These are phyloP conservation scores for Glonium stellatum DNA, from an alignment of 495 filamentous ascomycete species.

Conservation along the genomic window DNA sequence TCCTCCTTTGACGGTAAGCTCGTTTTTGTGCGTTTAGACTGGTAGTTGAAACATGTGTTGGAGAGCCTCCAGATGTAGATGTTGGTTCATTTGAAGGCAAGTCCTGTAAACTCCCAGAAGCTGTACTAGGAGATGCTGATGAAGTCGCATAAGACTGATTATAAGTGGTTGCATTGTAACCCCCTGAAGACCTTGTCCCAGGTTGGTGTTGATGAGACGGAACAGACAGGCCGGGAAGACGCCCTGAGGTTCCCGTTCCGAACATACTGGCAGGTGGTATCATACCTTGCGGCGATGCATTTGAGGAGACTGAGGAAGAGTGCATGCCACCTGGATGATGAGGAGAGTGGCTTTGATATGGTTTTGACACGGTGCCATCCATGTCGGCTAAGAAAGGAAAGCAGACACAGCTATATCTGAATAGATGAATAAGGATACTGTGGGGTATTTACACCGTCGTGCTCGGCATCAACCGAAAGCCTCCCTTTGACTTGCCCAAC, in stretches of 20 bases:
- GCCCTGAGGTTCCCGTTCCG: conserved; percentile 18
- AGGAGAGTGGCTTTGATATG: conserved; percentile 18
- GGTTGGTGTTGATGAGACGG: conserved; percentile 13
- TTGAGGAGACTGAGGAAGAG: conserved; percentile 14
- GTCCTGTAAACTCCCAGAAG: conserved; percentile 24
- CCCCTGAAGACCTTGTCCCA: conserved; percentile 21
- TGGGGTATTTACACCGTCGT: conserved; percentile 18
- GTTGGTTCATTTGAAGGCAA: conserved; percentile 17
- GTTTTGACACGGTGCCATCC: conserved; percentile 13
- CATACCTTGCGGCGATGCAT: conserved; percentile 19
- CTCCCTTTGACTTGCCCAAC: conserved; percentile 24
- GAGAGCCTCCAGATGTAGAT: conserved; percentile 40
- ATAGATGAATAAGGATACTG: conserved; percentile 17
- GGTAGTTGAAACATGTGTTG: conserved; percentile 41
- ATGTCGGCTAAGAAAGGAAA: conserved; percentile 6
- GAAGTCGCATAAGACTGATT: conserved; percentile 20
- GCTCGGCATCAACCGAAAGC: conserved; percentile 26
- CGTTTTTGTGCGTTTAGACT: conserved; percentile 67
- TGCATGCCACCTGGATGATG: not conserved
- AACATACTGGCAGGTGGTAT: conserved; percentile 21
- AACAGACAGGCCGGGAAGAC: conserved; percentile 14
- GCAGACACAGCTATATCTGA: conserved; percentile 9
- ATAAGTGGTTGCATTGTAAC: conserved; percentile 14
- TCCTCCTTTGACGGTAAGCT: conserved; percentile 88
- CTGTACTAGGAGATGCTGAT: conserved; percentile 28